Evolutionary conservation across 2,329 filamentous ascomycete species (phyloP).

Genomic region (Alternaria ethzedia): DNA sequence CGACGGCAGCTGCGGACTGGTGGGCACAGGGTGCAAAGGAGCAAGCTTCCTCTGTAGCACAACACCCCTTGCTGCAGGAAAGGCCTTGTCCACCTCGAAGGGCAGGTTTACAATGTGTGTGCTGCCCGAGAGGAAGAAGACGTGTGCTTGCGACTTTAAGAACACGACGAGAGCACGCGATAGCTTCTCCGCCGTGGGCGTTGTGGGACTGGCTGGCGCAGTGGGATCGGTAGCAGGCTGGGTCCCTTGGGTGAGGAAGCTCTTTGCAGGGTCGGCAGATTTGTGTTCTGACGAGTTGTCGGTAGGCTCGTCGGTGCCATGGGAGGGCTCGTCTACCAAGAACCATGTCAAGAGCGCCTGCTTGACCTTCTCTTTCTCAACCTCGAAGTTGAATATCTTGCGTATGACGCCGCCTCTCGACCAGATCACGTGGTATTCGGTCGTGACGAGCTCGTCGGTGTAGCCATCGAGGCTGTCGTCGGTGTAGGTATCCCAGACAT

Average conservation of each 20-base stretch:
- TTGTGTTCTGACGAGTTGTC: slow-evolving; percentile 19
- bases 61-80: slow-evolving; percentile 81
- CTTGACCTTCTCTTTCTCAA: slow-evolving; percentile 84
- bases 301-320: slow-evolving; percentile 12
- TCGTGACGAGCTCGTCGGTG: slow-evolving; percentile 83
- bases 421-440: slow-evolving; percentile 82
- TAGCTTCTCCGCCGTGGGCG: slow-evolving; percentile 30
- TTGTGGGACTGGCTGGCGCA: slow-evolving; percentile 21
- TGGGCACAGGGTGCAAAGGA: slow-evolving; percentile 50
- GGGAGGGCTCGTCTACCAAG: slow-evolving; percentile 53
- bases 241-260: slow-evolving; percentile 41
- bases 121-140: slow-evolving; percentile 87
- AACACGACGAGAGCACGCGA: slow-evolving; percentile 80
- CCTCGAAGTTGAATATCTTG: slow-evolving; percentile 83
- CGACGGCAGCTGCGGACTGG: slow-evolving; percentile 52
- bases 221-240: slow-evolving; percentile 41
- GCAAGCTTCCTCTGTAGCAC: slow-evolving; percentile 82
- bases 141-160: slow-evolving; percentile 88
- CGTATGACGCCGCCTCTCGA: slow-evolving; percentile 84
- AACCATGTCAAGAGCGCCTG: slow-evolving; percentile 89
- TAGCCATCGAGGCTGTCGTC: slow-evolving; percentile 52
- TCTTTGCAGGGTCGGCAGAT: slow-evolving; percentile 21
- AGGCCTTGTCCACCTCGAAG: slow-evolving; percentile 89
- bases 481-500: slow-evolving; percentile 74
- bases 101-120: slow-evolving; percentile 91